phyloP scores from a whole-genome alignment of 305 asterid genomes.

The Fraxinus albicans region DNA sequence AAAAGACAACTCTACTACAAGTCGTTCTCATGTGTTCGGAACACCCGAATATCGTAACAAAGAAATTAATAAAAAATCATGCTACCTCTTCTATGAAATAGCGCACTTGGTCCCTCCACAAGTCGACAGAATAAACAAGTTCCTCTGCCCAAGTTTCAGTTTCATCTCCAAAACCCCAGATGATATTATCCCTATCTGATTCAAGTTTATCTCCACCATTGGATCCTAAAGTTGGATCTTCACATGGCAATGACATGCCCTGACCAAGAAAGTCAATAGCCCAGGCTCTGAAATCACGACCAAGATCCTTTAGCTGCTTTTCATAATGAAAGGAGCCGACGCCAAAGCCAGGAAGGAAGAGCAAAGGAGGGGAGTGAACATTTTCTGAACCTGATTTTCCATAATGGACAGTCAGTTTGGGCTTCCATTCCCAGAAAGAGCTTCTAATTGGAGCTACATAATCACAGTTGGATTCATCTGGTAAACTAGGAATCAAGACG shows the following conservation, averaged over 20 bases:
- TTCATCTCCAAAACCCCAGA: constrained; percentile 92
- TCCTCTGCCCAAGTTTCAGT: constrained; percentile 74
- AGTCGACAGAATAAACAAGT: constrained; percentile 65
- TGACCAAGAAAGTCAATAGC: constrained; percentile 90
- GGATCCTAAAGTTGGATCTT: constrained; percentile 64
- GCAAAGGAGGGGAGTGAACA: constrained; percentile 66
- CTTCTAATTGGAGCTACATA: constrained; percentile 51
- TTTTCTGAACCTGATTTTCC: constrained; percentile 78
- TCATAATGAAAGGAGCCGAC: constrained; percentile 94
- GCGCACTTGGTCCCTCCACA: constrained; percentile 81
- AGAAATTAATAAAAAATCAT: constrained; percentile 6
- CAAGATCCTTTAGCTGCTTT: constrained; percentile 87
- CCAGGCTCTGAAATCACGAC: constrained; percentile 70
- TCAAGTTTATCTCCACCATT: constrained; percentile 22
- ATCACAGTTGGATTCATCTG: constrained; percentile 52
- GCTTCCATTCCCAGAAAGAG: constrained; percentile 85
- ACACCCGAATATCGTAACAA: neutral
- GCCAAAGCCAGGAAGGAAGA: constrained; percentile 93
- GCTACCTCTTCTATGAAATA: constrained; percentile 71
- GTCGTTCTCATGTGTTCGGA: neutral
- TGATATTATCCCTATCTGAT: constrained; percentile 30
- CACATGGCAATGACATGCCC: constrained; percentile 59
- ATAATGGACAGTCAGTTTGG: constrained; percentile 70
- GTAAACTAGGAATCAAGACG: constrained; percentile 72
- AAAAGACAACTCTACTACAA: neutral